Evolutionary conservation across 2,329 filamentous ascomycete genomes (phyloP), one percentile per base, ranked within the genome.

Genomic region (Penicillium sp.): DNA sequence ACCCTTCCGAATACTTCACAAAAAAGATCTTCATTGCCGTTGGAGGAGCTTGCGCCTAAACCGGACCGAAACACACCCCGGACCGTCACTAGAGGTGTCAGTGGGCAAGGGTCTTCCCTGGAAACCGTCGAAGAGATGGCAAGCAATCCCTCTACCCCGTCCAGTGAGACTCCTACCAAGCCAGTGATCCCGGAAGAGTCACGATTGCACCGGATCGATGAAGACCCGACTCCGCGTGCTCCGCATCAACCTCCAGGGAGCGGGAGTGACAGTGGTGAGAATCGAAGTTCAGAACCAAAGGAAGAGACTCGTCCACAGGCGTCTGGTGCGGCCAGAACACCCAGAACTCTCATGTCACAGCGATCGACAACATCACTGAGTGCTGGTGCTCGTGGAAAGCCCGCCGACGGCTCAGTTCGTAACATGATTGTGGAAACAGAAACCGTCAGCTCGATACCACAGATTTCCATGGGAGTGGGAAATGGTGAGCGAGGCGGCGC

Each of bases 351-450:
- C 74, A 69, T 87, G 68, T 67, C 85, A 73, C 78, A 90, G 60
- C 79, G 88, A 58, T 90, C 90, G 9, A 85, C 86, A 47, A 83
- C 88, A 35, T 87, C 87, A 58, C 82, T 89, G 38, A 78, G 78
- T 49, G 61, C 66, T 44, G 75, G 77, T 53, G 77, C 80, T 53
- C 90, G 91, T 69, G 80, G 84, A 33, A 90, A 92, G 70, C 78
- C 84, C 28, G 71, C 81, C 49, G 90, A 96, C 69, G 87, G 86
- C n/a, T 88, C 89, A 35, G 83, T 87, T 55, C 86, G 88, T 69
- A 94, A 90, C 66, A 97, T 99, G 91, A 97, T 91, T 10, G 93
- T 97, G 14, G 94, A 99, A 77, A 97, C 94, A 0, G 94, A 99
- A 74, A 96, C 92, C 0, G 94, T 99, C 36, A 88, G 86, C 41